Evolutionary conservation across 805 yeast species (phyloP).

Genomic region (Candida anglica): DNA sequence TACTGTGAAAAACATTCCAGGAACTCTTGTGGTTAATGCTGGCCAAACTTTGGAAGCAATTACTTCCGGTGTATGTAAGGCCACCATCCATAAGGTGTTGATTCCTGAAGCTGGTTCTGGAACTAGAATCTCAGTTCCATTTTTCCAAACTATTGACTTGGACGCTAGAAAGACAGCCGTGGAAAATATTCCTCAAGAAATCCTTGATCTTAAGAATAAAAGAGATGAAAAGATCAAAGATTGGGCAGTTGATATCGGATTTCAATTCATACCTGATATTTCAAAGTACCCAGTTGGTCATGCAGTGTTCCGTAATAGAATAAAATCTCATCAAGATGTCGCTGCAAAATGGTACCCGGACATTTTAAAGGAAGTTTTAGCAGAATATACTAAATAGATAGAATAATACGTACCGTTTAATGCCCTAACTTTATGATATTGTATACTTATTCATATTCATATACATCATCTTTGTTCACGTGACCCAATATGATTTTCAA

Average conservation of each 20-base stretch:
- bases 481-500: too few species aligned
- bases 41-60: conserved; percentile 62
- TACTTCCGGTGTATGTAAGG: conserved; percentile 54
- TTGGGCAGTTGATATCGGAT: conserved; percentile 37
- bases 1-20: conserved; percentile 45
- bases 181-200: conserved; percentile 21
- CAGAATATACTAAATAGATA: conserved; percentile 11
- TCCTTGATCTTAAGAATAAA: conserved; percentile 23
- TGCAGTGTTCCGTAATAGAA: conserved; percentile 43
- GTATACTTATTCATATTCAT: too few species aligned
- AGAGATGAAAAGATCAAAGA: conserved; percentile 32
- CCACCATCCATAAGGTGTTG: conserved; percentile 54
- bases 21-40: conserved; percentile 51
- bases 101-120: conserved; percentile 38
- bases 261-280: conserved; percentile 35
- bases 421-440: too few species aligned
- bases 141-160: conserved; percentile 45
- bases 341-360: conserved; percentile 41
- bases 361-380: conserved; percentile 28
- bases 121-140: conserved; percentile 44
- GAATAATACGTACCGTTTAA: too few species aligned
- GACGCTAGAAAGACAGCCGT: conserved; percentile 27
- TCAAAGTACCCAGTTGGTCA: conserved; percentile 42
- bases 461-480: too few species aligned
- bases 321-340: conserved; percentile 42